Evolutionary conservation across 495 filamentous ascomycete genomes (phyloP).

Genomic region (Penicillium macrosclerotiorum): DNA sequence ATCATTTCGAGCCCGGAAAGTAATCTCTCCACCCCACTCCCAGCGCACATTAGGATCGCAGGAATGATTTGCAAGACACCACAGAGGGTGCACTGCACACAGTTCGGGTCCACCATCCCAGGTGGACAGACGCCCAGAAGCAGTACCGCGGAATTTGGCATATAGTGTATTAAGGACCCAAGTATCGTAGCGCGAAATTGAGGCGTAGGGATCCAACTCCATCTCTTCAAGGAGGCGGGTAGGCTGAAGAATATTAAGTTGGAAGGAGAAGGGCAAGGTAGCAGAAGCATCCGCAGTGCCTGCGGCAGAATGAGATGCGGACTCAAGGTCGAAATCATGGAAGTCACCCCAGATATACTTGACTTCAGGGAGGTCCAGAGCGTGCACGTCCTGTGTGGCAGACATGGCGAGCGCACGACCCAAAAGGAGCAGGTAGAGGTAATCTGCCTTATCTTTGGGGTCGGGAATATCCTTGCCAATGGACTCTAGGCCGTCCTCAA

Average conservation of each 20-base stretch:
- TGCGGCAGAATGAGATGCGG: not conserved
- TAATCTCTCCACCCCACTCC: constrained; percentile 89
- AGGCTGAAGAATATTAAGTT: constrained; percentile 76
- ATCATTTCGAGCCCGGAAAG: constrained; percentile 51
- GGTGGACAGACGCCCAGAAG: constrained; percentile 73
- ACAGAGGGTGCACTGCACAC: constrained; percentile 72
- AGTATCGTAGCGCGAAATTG: constrained; percentile 65
- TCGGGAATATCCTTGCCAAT: constrained; percentile 74
- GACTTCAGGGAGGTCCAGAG: constrained; percentile 77
- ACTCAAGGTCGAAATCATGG: constrained; percentile 30
- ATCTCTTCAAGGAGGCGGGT: constrained; percentile 87
- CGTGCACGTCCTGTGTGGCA: constrained; percentile 74
- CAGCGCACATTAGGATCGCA: constrained; percentile 92
- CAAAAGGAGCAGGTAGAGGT: constrained; percentile 76
- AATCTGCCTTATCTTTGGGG: constrained; percentile 66
- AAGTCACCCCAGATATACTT: constrained; percentile 97
- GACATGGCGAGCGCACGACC: constrained; percentile 83
- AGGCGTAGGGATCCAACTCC: constrained; percentile 79
- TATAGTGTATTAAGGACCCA: constrained; percentile 95
- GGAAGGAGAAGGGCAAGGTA: constrained; percentile 82
- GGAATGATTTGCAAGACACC: constrained; percentile 86
- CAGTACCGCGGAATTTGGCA: constrained; percentile 89
- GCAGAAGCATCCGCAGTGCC: constrained; percentile 8
- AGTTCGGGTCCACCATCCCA: constrained; percentile 76
- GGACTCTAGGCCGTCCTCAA: constrained; percentile 67